Base-by-base conservation (phyloP, 108 stramenopile genomes). In the Skeletonema tropicum region DNA sequence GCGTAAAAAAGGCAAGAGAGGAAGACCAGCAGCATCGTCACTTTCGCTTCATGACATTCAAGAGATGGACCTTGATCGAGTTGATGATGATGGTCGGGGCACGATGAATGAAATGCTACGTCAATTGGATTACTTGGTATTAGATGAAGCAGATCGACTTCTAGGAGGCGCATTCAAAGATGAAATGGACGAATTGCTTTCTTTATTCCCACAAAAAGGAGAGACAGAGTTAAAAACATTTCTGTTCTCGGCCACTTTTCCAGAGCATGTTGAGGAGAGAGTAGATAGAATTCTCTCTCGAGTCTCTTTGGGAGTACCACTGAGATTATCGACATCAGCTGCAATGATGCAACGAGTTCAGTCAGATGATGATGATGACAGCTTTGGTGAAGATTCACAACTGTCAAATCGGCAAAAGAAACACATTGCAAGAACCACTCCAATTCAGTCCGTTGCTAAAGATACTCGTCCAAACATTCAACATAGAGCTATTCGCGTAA, bases 141-240 rank as follows among this genome's bases (percentile, higher is more conserved):
- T 99, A 57, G 98, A 99, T 68, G 98, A 99, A 77, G 98, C 98
- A 4, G 98, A 99, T 79, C 80, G 95, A 7, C 73, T 98, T 4
- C 70, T 98, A 25, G 81, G 86, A 1, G 80, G 75, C 5, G 93
- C 82, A 5, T 97, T 98, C 72, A 80, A 90, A 62, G 62, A 76
- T 6, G 97, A 97, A 61, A 70, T 98, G 48, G 80, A 87, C 64
- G 69, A 77, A 15, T 78, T 98, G 38, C 60, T 98, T 64, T 64
- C 90, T 6, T 41, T 90, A 17, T 62, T 90, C 13, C 84, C 87
- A 4, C 48, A 23, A 15, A 70, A 55, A 25, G 57, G 36, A 35
- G 62, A 70, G 11, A 60, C 30, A 38, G 17, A 73, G 33, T 32
- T 86, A 17, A 79, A 85, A 57, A 90, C 88, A 0, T 83, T 90